Conservation (phyloP, 352 stramenopile species). For the Discostella stelligera region DNA sequence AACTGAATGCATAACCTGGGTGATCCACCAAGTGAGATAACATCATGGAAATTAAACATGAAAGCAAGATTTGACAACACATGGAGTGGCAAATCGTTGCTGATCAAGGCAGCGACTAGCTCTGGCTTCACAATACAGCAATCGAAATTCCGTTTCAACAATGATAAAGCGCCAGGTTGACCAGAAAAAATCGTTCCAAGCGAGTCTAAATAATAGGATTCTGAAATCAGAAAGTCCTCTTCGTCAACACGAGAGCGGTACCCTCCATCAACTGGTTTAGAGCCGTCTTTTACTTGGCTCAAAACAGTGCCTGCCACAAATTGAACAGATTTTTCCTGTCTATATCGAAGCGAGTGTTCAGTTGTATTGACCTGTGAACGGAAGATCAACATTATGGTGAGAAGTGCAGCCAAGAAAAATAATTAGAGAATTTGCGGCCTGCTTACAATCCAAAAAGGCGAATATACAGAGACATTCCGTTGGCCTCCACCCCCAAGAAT, state of each 20-base stretch:
- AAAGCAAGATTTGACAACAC: slow-evolving; percentile 81
- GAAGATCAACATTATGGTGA: neutral
- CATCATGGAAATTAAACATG: slow-evolving; percentile 88
- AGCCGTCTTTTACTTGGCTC: slow-evolving; percentile 71
- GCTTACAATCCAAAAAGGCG: slow-evolving; percentile 85
- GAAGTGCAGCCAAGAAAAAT: neutral
- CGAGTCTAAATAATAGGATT: slow-evolving; percentile 20
- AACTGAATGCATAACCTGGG: slow-evolving; percentile 82
- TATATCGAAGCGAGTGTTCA: slow-evolving; percentile 82
- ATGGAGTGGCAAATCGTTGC: slow-evolving; percentile 77
- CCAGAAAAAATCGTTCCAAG: slow-evolving; percentile 77
- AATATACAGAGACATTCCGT: slow-evolving; percentile 82
- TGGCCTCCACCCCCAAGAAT: slow-evolving; percentile 83
- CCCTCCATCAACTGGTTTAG: slow-evolving; percentile 73
- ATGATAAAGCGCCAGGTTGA: slow-evolving; percentile 67
- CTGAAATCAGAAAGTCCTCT: slow-evolving; percentile 20
- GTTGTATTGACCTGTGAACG: slow-evolving; percentile 83
- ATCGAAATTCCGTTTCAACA: slow-evolving; percentile 24
- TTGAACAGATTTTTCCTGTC: slow-evolving; percentile 77
- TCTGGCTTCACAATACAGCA: slow-evolving; percentile 34
- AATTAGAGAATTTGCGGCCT: neutral
- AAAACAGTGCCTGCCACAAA: slow-evolving; percentile 79
- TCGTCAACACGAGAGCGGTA: slow-evolving; percentile 60
- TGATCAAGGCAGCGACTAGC: slow-evolving; percentile 63
- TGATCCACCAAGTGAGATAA: slow-evolving; percentile 53